Evolutionary conservation across 148 eudicot genomes (phyloP).

Genomic region (Simmondsia chinensis): DNA sequence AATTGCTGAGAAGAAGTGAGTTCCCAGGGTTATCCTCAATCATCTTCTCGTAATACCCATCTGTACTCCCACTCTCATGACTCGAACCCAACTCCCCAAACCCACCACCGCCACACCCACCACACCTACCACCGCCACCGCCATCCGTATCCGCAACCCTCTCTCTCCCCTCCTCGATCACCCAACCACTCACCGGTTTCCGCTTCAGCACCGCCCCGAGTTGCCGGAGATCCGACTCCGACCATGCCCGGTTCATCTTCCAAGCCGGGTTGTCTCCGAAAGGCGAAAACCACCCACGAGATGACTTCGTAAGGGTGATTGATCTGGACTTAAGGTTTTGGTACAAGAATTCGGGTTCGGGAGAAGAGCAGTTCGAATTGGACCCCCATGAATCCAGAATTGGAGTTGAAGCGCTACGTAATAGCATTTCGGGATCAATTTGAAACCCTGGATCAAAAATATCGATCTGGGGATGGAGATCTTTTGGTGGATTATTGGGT

Average conservation of each 20-base stretch:
- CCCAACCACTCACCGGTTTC: conserved; percentile 12
- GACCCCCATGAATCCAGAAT: conserved; percentile 25
- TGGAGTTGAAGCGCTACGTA: conserved; percentile 47
- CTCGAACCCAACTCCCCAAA: conserved; percentile 9
- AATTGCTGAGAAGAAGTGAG: conserved; percentile 38
- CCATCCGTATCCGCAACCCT: conserved; percentile 3
- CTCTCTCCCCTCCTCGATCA: conserved; percentile 7
- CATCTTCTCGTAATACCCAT: conserved; percentile 44
- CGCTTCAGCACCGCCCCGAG: conserved; percentile 7
- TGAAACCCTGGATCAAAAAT: background rate
- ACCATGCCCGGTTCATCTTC: conserved; percentile 19
- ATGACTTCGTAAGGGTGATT: background rate
- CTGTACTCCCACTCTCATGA: conserved; percentile 16
- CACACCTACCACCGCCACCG: conserved; percentile 18
- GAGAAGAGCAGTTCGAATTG: conserved; percentile 8
- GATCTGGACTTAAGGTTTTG: conserved; percentile 4
- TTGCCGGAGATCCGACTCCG: conserved; percentile 32
- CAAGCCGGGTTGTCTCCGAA: background rate
- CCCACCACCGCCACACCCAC: conserved; percentile 5
- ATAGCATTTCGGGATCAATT: conserved; percentile 25
- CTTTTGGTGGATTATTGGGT: background rate
- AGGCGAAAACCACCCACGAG: background rate
- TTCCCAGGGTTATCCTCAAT: conserved; percentile 62
- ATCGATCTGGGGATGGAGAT: background rate
- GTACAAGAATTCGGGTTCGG: background rate